Conservation (phyloP, 148 eudicot species). For the Camellia lanceoleosa region DNA sequence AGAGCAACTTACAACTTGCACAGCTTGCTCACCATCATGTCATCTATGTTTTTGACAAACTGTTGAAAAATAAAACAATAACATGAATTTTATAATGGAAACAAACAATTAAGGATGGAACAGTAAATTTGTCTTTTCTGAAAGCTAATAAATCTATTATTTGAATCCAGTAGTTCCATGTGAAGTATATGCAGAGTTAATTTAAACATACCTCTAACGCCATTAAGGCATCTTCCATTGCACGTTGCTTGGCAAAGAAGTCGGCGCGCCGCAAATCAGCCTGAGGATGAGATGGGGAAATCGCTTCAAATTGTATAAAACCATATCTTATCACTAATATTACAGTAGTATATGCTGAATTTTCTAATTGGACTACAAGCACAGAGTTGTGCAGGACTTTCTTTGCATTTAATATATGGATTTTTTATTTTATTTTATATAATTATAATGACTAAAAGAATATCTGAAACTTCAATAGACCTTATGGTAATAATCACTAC, state of each 20-base stretch:
- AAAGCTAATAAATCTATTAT: not conserved
- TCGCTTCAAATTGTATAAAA: not conserved
- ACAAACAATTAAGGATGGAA: not conserved
- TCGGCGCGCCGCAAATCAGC: conserved; percentile 93
- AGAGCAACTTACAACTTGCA: conserved; percentile 57
- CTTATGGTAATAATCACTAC: no score
- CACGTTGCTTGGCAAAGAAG: conserved; percentile 76
- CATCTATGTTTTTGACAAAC: conserved; percentile 81
- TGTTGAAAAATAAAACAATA: conserved; percentile 36
- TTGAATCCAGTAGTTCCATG: not conserved
- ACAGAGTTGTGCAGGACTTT: not conserved
- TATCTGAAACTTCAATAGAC: no score
- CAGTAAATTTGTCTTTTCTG: not conserved
- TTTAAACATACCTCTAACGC: conserved; percentile 66
- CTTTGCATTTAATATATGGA: not conserved
- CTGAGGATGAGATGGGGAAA: conserved; percentile 32
- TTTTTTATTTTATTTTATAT: no score
- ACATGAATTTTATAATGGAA: not conserved
- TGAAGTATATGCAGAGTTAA: not conserved
- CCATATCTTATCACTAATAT: not conserved
- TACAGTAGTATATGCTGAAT: not conserved
- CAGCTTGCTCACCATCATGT: conserved; percentile 80
- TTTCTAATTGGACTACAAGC: not conserved
- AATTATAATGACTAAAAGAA: no score
- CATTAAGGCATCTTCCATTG: conserved; percentile 87